Percentiles rank a stretch among this genome's conserved stretches.
Conservation (phyloP, 176 grass and related monocot genomes). For the Saccharum officinarum region DNA sequence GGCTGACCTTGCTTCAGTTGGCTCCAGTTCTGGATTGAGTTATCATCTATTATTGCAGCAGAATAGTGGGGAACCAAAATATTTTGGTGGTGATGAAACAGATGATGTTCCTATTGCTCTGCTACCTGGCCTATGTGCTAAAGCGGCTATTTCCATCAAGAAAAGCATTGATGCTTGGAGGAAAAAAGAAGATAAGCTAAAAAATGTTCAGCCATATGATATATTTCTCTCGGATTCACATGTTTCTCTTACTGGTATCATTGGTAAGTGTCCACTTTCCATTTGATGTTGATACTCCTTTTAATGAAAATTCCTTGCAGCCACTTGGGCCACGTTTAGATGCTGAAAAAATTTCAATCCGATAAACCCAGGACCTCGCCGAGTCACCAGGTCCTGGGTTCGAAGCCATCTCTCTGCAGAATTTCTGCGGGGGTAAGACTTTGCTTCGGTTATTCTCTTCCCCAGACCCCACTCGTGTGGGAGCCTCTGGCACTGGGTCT, state of each 20-base stretch:
- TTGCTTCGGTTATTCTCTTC: too few relatives aligned
- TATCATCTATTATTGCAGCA: slow-evolving; percentile 87
- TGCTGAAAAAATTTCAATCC: too few relatives aligned
- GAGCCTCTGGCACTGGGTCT: too few relatives aligned
- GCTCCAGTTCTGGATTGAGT: slow-evolving; percentile 72
- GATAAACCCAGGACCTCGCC: too few relatives aligned
- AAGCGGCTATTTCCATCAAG: slow-evolving; percentile 76
- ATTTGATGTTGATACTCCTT: slow-evolving; percentile 17
- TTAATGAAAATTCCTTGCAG: slow-evolving; percentile 4
- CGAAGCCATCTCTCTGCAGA: too few relatives aligned
- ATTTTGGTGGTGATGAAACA: slow-evolving; percentile 55
- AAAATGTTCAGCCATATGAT: slow-evolving; percentile 91
- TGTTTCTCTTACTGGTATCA: slow-evolving; percentile 63
- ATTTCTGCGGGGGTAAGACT: too few relatives aligned
- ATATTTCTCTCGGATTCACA: slow-evolving; percentile 84
- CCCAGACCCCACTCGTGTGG: too few relatives aligned
- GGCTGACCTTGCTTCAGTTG: slow-evolving; percentile 78
- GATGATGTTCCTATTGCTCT: slow-evolving; percentile 61
- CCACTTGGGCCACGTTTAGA: too few relatives aligned
- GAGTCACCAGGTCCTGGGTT: too few relatives aligned
- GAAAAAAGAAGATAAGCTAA: slow-evolving; percentile 90
- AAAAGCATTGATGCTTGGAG: slow-evolving; percentile 75
- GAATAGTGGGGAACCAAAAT: slow-evolving; percentile 78
- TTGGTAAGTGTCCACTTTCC: slow-evolving; percentile 62
- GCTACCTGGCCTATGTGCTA: slow-evolving; percentile 74